Evolutionary conservation across 1,139 yeast species (phyloP).

Genomic region (Tardiomyces blankii): DNA sequence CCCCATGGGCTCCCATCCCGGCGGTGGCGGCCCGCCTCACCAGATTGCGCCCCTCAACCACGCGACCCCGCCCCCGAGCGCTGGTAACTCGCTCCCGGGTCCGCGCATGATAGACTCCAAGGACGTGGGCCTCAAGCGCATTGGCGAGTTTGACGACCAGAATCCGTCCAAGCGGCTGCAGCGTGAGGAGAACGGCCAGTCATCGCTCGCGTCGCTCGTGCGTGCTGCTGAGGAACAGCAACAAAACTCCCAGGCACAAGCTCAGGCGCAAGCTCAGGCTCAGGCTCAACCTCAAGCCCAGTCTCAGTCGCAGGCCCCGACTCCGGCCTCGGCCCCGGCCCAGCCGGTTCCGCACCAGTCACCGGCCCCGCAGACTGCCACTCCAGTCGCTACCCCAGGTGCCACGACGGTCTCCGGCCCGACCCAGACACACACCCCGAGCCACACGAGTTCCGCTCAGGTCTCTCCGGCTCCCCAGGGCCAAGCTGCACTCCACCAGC

Average conservation of each 20-base stretch:
- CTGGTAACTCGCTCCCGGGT: background rate
- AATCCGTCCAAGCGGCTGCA: constrained; percentile 1
- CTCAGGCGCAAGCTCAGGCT: constrained; percentile 16
- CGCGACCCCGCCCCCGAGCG: background rate
- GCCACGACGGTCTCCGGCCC: constrained; percentile 7
- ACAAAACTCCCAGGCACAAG: constrained; percentile 3
- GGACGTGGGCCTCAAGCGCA: constrained; percentile 5
- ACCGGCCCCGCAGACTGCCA: constrained; percentile 5
- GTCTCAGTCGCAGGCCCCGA: no score
- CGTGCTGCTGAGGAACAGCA: background rate
- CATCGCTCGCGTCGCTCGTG: background rate
- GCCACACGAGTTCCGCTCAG: no score
- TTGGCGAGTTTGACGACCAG: constrained; percentile 3
- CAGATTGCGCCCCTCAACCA: background rate
- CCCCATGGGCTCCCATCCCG: background rate
- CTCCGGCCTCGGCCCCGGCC: no score
- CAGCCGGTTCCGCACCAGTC: constrained; percentile 3
- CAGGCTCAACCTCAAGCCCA: no score
- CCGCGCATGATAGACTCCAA: constrained; percentile 1
- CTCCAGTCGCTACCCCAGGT: constrained; percentile 7
- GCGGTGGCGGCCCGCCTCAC: background rate
- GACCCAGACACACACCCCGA: no score
- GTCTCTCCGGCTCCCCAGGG: no score
- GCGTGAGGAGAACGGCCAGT: background rate
- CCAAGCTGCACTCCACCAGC: constrained; percentile 6